These are phyloP conservation scores for Paramarasmius palmivorus DNA, from an alignment of 1,284 basidiomycete genomes.

Conservation along the genomic window DNA sequence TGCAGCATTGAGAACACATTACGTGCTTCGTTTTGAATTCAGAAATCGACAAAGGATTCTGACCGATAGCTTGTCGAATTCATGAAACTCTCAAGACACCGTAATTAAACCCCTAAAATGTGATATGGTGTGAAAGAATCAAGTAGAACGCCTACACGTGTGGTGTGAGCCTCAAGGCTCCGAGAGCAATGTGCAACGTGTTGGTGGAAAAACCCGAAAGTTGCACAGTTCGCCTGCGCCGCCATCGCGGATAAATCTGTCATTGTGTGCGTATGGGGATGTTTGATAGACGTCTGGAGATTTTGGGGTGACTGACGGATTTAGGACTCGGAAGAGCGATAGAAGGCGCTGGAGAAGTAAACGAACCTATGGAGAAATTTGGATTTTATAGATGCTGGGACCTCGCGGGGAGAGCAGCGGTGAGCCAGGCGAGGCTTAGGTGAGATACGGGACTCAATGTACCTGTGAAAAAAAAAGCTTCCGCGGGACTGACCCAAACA, in stretches of 20 bases:
- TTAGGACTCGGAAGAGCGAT: too few relatives aligned
- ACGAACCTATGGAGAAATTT: neutral
- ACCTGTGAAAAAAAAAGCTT: neutral
- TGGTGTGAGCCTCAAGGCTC: constrained; percentile 1
- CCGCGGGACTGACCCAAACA: neutral
- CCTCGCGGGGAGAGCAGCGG: neutral
- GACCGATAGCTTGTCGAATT: too few relatives aligned
- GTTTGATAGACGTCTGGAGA: neutral
- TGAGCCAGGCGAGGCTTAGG: neutral
- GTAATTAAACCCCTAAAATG: neutral
- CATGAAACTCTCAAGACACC: too few relatives aligned
- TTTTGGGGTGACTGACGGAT: too few relatives aligned
- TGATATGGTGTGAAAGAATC: neutral
- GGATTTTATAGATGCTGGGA: neutral
- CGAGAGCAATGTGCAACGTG: neutral
- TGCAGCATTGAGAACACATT: too few relatives aligned
- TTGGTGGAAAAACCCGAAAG: neutral
- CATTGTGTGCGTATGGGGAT: neutral
- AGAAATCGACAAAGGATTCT: too few relatives aligned
- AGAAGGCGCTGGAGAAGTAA: too few relatives aligned
- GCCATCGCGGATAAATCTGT: neutral
- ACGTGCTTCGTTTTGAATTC: too few relatives aligned
- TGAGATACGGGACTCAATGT: neutral
- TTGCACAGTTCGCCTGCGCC: neutral
- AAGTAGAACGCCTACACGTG: neutral